Conservation (phyloP, 208 protist genomes). For the Herpetomonas samuelpessoai region DNA sequence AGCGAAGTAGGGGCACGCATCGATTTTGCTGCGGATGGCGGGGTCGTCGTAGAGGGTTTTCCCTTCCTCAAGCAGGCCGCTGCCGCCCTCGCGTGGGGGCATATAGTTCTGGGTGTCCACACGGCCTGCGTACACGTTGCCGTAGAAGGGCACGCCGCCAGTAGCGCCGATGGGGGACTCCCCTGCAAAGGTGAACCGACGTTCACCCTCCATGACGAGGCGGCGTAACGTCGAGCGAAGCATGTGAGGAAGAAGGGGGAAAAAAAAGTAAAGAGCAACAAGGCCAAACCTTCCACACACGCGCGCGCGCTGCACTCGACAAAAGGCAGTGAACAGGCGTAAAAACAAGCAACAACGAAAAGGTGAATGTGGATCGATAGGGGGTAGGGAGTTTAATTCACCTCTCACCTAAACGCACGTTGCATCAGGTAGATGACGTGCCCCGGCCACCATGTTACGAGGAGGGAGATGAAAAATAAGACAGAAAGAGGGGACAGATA, state of each 20-base stretch:
- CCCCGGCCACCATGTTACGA: too few species aligned
- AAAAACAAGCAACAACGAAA: too few species aligned
- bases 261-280: not conserved
- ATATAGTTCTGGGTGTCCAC: conserved; percentile 78
- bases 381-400: too few species aligned
- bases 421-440: too few species aligned
- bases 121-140: conserved; percentile 81
- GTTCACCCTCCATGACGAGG: conserved; percentile 58
- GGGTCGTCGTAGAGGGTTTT: conserved; percentile 72
- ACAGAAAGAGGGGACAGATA: too few species aligned
- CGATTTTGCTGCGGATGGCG: conserved; percentile 47
- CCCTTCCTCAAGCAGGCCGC: conserved; percentile 33
- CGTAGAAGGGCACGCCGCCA: conserved; percentile 82
- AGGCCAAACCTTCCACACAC: too few species aligned
- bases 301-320: too few species aligned
- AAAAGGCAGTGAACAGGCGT: too few species aligned
- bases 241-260: conserved; percentile 17
- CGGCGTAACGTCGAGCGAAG: conserved; percentile 26
- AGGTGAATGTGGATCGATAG: too few species aligned
- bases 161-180: conserved; percentile 45
- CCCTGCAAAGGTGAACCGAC: conserved; percentile 50
- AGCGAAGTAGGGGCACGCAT: conserved; percentile 82
- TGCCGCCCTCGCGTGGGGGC: conserved; percentile 53
- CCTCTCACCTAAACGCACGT: too few species aligned
- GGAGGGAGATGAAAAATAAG: too few species aligned